A percentile compares a stretch with the other conserved stretches of the same genome.
Evolutionary conservation across 2,329 filamentous ascomycete species (phyloP).

Genomic region (Thelonectria olida): DNA sequence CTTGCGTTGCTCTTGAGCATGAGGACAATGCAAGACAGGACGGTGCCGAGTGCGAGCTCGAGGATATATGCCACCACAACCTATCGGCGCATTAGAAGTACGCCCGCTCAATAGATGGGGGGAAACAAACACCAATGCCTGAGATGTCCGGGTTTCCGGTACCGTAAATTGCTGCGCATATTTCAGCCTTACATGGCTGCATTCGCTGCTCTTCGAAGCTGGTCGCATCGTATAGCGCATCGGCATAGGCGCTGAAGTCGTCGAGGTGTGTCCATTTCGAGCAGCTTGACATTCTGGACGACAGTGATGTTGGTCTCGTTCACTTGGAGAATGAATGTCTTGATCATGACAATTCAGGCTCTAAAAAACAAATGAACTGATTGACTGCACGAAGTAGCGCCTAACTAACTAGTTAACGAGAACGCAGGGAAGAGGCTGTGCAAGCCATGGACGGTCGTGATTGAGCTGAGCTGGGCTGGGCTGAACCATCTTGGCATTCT

Average conservation of each 20-base stretch:
- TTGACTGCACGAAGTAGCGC: no score
- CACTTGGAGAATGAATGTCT: no score
- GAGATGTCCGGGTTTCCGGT: slow-evolving; percentile 35
- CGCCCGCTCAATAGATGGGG: background rate
- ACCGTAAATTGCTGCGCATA: slow-evolving; percentile 30
- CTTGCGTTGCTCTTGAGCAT: background rate
- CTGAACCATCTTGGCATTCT: no score
- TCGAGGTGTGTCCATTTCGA: slow-evolving; percentile 7
- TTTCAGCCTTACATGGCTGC: slow-evolving; percentile 17
- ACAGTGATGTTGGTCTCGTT: background rate
- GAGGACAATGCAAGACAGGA: background rate
- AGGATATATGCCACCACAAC: slow-evolving; percentile 25
- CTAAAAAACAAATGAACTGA: no score
- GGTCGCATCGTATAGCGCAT: slow-evolving; percentile 6
- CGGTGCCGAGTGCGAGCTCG: slow-evolving; percentile 9
- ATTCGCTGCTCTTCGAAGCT: slow-evolving; percentile 7
- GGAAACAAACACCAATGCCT: slow-evolving; percentile 31
- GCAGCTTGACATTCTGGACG: background rate
- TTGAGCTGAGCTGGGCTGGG: no score
- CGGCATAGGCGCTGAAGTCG: slow-evolving; percentile 22
- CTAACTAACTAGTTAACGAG: no score
- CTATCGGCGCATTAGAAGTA: slow-evolving; percentile 12
- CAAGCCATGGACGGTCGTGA: background rate
- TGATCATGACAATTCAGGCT: no score
- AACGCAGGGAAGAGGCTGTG: no score